Percentiles rank a stretch among this genome's conserved stretches.
These are phyloP conservation scores for Massarina eburnea DNA, from an alignment of 2,329 filamentous ascomycete genomes.

Conservation along the genomic window DNA sequence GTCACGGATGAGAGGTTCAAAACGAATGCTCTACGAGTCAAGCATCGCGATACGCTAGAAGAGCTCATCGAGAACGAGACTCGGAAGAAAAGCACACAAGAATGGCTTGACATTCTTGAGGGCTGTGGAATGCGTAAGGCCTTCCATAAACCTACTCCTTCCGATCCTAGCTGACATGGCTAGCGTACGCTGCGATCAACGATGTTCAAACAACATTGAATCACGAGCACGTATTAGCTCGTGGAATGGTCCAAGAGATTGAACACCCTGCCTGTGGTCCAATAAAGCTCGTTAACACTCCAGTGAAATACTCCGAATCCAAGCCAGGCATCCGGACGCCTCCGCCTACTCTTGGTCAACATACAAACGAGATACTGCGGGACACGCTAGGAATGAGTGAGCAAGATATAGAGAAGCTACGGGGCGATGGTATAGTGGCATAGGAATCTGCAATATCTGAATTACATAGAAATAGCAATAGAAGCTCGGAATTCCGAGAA, in stretches of 20 bases:
- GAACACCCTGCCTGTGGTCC: conserved; percentile 81
- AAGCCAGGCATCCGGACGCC: conserved; percentile 73
- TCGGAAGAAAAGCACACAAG: conserved; percentile 73
- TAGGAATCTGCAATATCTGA: no score
- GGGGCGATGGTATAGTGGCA: conserved; percentile 39
- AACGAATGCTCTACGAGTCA: conserved; percentile 62
- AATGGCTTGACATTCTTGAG: conserved; percentile 86
- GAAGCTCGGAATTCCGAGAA: no score
- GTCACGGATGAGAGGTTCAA: conserved; percentile 57
- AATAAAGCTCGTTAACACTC: conserved; percentile 89
- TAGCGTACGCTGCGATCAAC: conserved; percentile 85
- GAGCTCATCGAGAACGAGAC: conserved; percentile 76
- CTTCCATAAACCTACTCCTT: not conserved
- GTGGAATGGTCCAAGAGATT: conserved; percentile 87
- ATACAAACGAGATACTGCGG: conserved; percentile 41
- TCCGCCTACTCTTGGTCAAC: conserved; percentile 72
- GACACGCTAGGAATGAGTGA: conserved; percentile 34
- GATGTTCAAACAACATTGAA: conserved; percentile 83
- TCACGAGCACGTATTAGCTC: conserved; percentile 76
- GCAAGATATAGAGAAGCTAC: conserved; percentile 33
- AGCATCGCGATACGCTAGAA: conserved; percentile 77
- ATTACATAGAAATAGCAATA: no score
- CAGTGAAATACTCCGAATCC: conserved; percentile 88
- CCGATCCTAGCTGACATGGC: conserved; percentile 6
- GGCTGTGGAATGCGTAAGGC: conserved; percentile 77